Evolutionary conservation across 345 rosid species (phyloP), one percentile per base, ranked within the genome.

Genomic region (Citrus maxima): DNA sequence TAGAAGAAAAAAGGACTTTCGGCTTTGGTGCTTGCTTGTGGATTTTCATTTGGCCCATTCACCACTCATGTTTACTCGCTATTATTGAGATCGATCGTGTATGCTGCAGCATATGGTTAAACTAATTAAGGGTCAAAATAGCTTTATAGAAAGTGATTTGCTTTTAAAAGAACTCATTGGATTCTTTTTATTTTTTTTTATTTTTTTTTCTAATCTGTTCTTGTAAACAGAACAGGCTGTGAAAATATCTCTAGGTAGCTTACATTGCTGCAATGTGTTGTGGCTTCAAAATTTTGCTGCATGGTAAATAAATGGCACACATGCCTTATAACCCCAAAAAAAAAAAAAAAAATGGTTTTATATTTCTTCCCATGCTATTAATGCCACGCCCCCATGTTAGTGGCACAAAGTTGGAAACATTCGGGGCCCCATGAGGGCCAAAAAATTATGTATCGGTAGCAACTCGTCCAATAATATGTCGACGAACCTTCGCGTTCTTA

Each of bases 91-190:
- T 83, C 10, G 84, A 80, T 83, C 10, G 68, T 74, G 76, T 54
- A 54, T 18, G 7, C 6, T 54, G 58, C 58, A 54, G 58, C 58
- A 54, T 54, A 54, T 54, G 58, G 58, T 18, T 16, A 25, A 13
- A 13, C 14, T 13, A 13, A 46, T 46, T 46, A 34, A 82, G 80
- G 79, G 85, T 85, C 87, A 88, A 91, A 84, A 69, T 83, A 83
- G 76, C 88, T 72, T 62, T 80, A 82, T 77, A 60, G 73, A 80
- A 82, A 82, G 74, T 72, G 77, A 68, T 38, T 46, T 81, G 67
- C 72, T 81, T 83, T 84, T 19, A 30, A 70, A 64, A 19, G 59
- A 77, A 42, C 70, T 80, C 83, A 76, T 81, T 84, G 82, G 86
- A 78, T 78, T 83, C 79, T 82, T 80, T 28, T 79, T 34, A 34